Evolutionary conservation across 2,329 filamentous ascomycete species (phyloP).

Genomic region (Parastagonospora avenae): DNA sequence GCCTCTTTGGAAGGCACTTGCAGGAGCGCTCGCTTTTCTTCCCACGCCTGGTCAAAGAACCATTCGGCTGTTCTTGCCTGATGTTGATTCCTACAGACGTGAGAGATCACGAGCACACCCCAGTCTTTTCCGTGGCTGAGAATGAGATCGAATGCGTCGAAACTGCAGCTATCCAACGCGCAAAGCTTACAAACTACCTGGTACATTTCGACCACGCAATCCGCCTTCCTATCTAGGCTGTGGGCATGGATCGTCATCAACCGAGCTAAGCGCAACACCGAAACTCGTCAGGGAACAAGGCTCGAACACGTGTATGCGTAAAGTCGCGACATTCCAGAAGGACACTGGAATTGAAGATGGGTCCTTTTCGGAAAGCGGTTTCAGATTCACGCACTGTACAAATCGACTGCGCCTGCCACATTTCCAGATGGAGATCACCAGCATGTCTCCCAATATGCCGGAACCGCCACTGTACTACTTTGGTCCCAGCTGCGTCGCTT

Average conservation of each 20-base stretch:
- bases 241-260: background rate
- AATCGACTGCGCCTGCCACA: constrained; percentile 11
- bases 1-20: constrained; percentile 16
- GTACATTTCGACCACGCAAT: too few species aligned
- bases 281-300: background rate
- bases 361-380: constrained; percentile 8
- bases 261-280: background rate
- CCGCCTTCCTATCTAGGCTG: background rate
- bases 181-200: too few species aligned
- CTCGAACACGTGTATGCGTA: too few species aligned
- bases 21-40: constrained; percentile 12
- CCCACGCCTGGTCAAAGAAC: background rate
- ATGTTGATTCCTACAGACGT: too few species aligned
- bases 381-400: constrained; percentile 15
- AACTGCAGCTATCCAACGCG: background rate
- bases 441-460: constrained; percentile 18
- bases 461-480: constrained; percentile 15
- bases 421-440: constrained; percentile 16
- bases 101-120: too few species aligned
- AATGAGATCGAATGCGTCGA: background rate
- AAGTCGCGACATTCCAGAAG: too few species aligned
- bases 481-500: constrained; percentile 8
- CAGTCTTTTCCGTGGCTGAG: too few species aligned
- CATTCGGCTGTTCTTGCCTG: too few species aligned
- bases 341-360: background rate